phyloP scores from a whole-genome alignment of 805 yeast species.

The Metschnikowia anglica region DNA sequence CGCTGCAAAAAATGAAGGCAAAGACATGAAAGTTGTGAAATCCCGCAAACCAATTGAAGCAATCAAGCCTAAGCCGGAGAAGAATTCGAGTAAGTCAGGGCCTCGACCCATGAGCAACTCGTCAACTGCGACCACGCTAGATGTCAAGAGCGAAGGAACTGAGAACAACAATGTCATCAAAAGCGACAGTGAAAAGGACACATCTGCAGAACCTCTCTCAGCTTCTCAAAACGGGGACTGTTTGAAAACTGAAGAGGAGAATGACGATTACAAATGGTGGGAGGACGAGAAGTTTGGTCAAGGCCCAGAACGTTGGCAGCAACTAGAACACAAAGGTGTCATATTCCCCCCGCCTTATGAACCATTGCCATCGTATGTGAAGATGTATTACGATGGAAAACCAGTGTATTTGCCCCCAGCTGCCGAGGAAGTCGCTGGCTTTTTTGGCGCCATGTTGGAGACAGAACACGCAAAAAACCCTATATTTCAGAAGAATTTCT shows the following conservation, averaged over 20 bases:
- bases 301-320: slow-evolving; percentile 81
- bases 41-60: neutral
- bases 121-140: neutral
- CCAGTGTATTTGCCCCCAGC: slow-evolving; percentile 72
- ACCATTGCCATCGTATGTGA: slow-evolving; percentile 76
- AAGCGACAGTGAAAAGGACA: slow-evolving; percentile 16
- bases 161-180: slow-evolving; percentile 7
- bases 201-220: slow-evolving; percentile 1
- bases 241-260: slow-evolving; percentile 40
- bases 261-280: slow-evolving; percentile 80
- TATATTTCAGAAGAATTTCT: slow-evolving; percentile 82
- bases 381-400: slow-evolving; percentile 70
- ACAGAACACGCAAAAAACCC: slow-evolving; percentile 89
- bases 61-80: slow-evolving; percentile 6
- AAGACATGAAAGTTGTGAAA: slow-evolving; percentile 17
- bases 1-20: slow-evolving; percentile 18
- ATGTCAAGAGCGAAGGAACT: slow-evolving; percentile 16
- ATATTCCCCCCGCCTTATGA: slow-evolving; percentile 91
- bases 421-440: slow-evolving; percentile 97
- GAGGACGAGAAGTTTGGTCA: slow-evolving; percentile 65
- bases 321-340: slow-evolving; percentile 86
- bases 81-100: slow-evolving; percentile 1
- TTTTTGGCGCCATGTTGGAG: slow-evolving; percentile 83
- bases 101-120: neutral
- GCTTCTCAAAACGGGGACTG: slow-evolving; percentile 34